A percentile compares a stretch with the other conserved stretches of the same genome.
These are phyloP conservation scores for Microsporum audouinii DNA, from an alignment of 2,329 filamentous ascomycete species.

Conservation along the genomic window DNA sequence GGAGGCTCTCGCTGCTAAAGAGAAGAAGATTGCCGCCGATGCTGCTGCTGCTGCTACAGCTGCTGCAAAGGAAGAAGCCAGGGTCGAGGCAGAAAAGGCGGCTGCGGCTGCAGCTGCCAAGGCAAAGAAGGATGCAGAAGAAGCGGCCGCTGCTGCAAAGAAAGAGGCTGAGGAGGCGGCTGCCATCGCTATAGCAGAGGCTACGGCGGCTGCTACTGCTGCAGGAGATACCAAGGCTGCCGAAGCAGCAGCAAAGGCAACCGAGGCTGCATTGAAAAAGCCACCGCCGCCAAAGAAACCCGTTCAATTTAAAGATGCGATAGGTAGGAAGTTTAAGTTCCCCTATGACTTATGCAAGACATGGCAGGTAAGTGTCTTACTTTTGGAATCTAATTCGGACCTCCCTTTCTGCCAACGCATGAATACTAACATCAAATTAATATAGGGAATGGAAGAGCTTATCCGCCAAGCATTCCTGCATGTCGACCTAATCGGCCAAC, in stretches of 20 bases:
- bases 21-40: slow-evolving; percentile 33
- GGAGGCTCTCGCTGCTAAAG: slow-evolving; percentile 28
- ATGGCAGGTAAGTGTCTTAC: slow-evolving; percentile 56
- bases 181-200: slow-evolving; percentile 29
- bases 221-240: slow-evolving; percentile 24
- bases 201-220: slow-evolving; percentile 26
- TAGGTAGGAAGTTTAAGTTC: slow-evolving; percentile 85
- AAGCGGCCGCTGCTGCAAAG: slow-evolving; percentile 27
- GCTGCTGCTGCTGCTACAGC: slow-evolving; percentile 26
- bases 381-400: background rate
- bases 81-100: slow-evolving; percentile 38
- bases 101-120: slow-evolving; percentile 38
- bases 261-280: slow-evolving; percentile 24
- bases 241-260: slow-evolving; percentile 25
- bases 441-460: slow-evolving; percentile 70
- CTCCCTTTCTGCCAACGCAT: background rate
- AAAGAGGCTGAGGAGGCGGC: slow-evolving; percentile 31
- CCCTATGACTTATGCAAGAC: slow-evolving; percentile 75
- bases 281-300: slow-evolving; percentile 55
- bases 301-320: slow-evolving; percentile 82
- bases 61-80: slow-evolving; percentile 33
- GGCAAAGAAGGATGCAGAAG: slow-evolving; percentile 36
- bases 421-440: slow-evolving; percentile 17
- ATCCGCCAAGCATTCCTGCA: slow-evolving; percentile 76
- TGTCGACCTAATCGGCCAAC: slow-evolving; percentile 62